phyloP scores from a whole-genome alignment of 2,329 filamentous ascomycete genomes.

The Neoarthrinium moseri region DNA sequence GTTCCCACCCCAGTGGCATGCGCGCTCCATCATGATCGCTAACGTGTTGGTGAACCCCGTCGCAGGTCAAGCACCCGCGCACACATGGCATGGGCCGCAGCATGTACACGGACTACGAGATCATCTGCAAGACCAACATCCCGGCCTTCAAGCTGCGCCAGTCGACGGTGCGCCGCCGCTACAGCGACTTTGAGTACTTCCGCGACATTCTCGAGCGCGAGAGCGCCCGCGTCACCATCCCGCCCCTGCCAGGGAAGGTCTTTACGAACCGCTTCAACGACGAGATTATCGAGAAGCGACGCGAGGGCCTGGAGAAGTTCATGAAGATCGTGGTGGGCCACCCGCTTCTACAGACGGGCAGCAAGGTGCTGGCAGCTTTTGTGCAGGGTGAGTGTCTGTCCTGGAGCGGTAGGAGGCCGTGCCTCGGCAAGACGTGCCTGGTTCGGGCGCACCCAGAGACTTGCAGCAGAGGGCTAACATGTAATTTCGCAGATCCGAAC shows the following conservation, averaged over 20 bases:
- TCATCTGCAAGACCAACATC: slow-evolving; percentile 96
- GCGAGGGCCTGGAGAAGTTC: slow-evolving; percentile 91
- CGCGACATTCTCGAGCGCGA: slow-evolving; percentile 97
- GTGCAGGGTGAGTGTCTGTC: slow-evolving; percentile 76
- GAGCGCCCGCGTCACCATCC: slow-evolving; percentile 90
- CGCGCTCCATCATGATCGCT: not conserved
- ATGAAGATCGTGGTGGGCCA: slow-evolving; percentile 97
- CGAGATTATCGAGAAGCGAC: slow-evolving; percentile 90
- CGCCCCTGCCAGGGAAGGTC: slow-evolving; percentile 92
- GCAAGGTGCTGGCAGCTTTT: slow-evolving; percentile 93
- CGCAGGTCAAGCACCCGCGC: slow-evolving; percentile 85
- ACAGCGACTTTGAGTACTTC: slow-evolving; percentile 98
- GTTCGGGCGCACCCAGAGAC: too few relatives aligned
- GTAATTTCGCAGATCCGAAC: slow-evolving; percentile 71
- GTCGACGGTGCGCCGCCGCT: slow-evolving; percentile 84
- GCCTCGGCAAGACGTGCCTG: too few relatives aligned
- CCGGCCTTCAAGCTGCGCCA: slow-evolving; percentile 95
- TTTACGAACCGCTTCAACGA: slow-evolving; percentile 98
- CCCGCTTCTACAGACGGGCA: slow-evolving; percentile 93
- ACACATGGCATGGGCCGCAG: slow-evolving; percentile 90
- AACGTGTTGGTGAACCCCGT: not conserved
- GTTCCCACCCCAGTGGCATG: not conserved
- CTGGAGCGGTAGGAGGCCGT: too few relatives aligned
- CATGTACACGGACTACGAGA: slow-evolving; percentile 99
- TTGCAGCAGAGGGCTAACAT: not conserved